Conservation (phyloP, 1,284 basidiomycete species). For the Melanopsichium pennsylvanicum region DNA sequence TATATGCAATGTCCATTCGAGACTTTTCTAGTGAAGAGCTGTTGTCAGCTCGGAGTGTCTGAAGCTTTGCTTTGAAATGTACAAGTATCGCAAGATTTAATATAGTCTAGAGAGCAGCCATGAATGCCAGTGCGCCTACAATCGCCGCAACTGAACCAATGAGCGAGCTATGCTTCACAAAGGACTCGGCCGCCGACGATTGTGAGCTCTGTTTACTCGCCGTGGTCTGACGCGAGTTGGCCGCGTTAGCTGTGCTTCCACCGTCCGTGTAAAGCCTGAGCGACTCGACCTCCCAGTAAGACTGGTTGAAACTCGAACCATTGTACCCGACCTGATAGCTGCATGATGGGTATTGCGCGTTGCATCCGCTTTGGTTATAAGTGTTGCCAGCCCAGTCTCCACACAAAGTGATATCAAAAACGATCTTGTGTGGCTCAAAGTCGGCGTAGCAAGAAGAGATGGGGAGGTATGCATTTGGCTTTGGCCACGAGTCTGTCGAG, state of each 20-base stretch:
- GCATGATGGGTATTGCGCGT: slow-evolving; percentile 43
- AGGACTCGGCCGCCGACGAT: not conserved
- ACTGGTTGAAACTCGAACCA: slow-evolving; percentile 48
- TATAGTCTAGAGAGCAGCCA: slow-evolving; percentile 7
- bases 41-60: not conserved
- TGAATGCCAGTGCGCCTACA: slow-evolving; percentile 12
- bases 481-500: slow-evolving; percentile 52
- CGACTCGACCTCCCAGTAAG: slow-evolving; percentile 56
- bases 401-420: slow-evolving; percentile 62
- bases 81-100: not conserved
- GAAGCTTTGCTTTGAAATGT: not conserved
- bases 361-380: slow-evolving; percentile 47
- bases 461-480: slow-evolving; percentile 52
- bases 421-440: slow-evolving; percentile 55
- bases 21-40: not conserved
- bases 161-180: not conserved
- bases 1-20: too few relatives aligned
- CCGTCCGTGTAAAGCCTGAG: slow-evolving; percentile 50
- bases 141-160: slow-evolving; percentile 1
- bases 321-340: slow-evolving; percentile 52
- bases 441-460: slow-evolving; percentile 51
- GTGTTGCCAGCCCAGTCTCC: slow-evolving; percentile 57
- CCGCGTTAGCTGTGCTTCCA: slow-evolving; percentile 39
- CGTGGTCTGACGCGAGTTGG: slow-evolving; percentile 26
- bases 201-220: slow-evolving; percentile 1